These are phyloP conservation scores for Mycosphaerella sp. DNA, from an alignment of 2,329 filamentous ascomycete species.

Conservation along the genomic window DNA sequence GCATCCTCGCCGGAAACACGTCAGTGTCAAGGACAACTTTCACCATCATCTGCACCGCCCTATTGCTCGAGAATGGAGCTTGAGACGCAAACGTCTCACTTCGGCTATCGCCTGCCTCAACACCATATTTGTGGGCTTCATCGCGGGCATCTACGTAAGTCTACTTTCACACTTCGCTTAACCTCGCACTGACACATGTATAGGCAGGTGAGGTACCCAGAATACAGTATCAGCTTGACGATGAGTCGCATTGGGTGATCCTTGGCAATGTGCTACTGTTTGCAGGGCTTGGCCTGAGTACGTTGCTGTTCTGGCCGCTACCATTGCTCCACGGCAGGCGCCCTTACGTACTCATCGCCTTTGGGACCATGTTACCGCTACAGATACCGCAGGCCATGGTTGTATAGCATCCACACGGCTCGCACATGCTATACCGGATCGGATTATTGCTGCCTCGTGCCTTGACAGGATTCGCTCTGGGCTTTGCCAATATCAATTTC, in stretches of 20 bases:
- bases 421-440: slow-evolving; percentile 51
- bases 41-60: slow-evolving; percentile 54
- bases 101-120: slow-evolving; percentile 66
- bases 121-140: slow-evolving; percentile 62
- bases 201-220: slow-evolving; percentile 67
- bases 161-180: background rate
- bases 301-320: slow-evolving; percentile 66
- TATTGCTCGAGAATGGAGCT: slow-evolving; percentile 67
- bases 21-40: slow-evolving; percentile 35
- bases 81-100: slow-evolving; percentile 59
- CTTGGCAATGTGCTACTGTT: slow-evolving; percentile 71
- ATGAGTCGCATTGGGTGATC: slow-evolving; percentile 60
- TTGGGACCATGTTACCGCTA: slow-evolving; percentile 64
- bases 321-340: slow-evolving; percentile 71
- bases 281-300: slow-evolving; percentile 62
- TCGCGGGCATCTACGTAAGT: slow-evolving; percentile 62
- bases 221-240: slow-evolving; percentile 70
- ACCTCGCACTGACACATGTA: background rate
- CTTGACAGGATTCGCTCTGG: slow-evolving; percentile 62
- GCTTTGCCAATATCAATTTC: slow-evolving; percentile 73
- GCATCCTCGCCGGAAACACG: slow-evolving; percentile 32
- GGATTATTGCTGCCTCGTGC: slow-evolving; percentile 59
- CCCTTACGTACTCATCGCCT: slow-evolving; percentile 64
- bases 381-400: slow-evolving; percentile 70
- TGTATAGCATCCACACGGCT: slow-evolving; percentile 52